These are phyloP conservation scores for Artemisia argyi DNA, from an alignment of 129 eudicot species.

Conservation along the genomic window DNA sequence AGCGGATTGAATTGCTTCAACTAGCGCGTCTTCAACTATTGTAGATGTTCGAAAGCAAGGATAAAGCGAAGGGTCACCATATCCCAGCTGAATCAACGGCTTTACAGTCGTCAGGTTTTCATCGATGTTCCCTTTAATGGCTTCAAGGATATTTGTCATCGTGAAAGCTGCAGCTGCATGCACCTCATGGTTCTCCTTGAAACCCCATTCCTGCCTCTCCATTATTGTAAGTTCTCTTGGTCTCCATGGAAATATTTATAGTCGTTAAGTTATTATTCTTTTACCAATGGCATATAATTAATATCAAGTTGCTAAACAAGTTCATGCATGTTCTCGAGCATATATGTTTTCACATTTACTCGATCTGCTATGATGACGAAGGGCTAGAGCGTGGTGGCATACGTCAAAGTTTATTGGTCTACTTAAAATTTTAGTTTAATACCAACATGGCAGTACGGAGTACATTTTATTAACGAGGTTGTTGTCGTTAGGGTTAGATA, in stretches of 20 bases:
- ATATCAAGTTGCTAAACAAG: no score
- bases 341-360: no score
- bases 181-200: constrained; percentile 31
- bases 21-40: constrained; percentile 44
- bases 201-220: constrained; percentile 24
- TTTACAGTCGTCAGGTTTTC: constrained; percentile 14
- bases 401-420: no score
- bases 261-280: neutral
- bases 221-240: constrained; percentile 1
- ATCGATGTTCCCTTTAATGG: constrained; percentile 21
- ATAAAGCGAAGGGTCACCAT: constrained; percentile 54
- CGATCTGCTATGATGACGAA: no score
- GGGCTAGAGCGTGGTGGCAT: no score
- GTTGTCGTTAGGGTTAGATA: no score
- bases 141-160: constrained; percentile 34
- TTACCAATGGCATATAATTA: neutral
- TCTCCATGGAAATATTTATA: neutral
- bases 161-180: constrained; percentile 33
- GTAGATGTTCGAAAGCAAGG: constrained; percentile 42
- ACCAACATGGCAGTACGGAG: no score
- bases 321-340: no score
- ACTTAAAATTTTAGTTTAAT: no score
- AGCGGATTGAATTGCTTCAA: constrained; percentile 50
- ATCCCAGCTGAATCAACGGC: constrained; percentile 46
- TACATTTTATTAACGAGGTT: no score